These are phyloP conservation scores for Gossypium longicalyx DNA, from an alignment of 345 rosid genomes.

Conservation along the genomic window DNA sequence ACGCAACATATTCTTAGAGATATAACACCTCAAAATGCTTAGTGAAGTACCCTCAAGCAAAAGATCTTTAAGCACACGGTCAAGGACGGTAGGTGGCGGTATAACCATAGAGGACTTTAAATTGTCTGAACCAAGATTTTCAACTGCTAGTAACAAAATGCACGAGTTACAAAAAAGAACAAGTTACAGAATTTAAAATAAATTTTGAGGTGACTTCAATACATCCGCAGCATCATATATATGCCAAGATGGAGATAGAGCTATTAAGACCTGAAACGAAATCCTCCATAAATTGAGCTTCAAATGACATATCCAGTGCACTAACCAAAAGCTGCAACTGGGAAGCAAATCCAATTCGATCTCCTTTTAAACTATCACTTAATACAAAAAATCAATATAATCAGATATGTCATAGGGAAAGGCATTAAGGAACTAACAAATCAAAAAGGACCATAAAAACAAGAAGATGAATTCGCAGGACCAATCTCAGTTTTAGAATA, in stretches of 20 bases:
- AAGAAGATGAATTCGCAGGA: not conserved
- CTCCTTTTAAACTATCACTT: slow-evolving; percentile 52
- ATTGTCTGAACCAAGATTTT: slow-evolving; percentile 59
- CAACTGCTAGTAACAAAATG: slow-evolving; percentile 43
- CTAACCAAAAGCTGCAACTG: slow-evolving; percentile 73
- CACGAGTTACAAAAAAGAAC: not conserved
- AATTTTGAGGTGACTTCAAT: slow-evolving; percentile 18
- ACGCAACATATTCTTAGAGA: slow-evolving; percentile 10
- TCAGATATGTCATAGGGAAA: slow-evolving; percentile 16
- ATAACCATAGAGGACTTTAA: slow-evolving; percentile 64
- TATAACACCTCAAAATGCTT: not conserved
- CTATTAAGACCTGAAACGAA: slow-evolving; percentile 70
- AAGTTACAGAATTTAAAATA: slow-evolving; percentile 8
- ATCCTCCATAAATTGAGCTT: slow-evolving; percentile 87
- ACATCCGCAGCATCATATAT: slow-evolving; percentile 17
- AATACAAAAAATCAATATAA: slow-evolving; percentile 24
- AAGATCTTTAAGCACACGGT: slow-evolving; percentile 88
- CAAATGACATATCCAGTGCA: slow-evolving; percentile 61
- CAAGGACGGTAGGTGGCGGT: slow-evolving; percentile 81
- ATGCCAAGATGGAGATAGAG: slow-evolving; percentile 15
- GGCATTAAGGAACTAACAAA: slow-evolving; percentile 16
- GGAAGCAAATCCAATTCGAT: slow-evolving; percentile 68
- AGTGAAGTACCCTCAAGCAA: slow-evolving; percentile 61
- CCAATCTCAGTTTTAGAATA: not conserved
- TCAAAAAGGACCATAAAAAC: slow-evolving; percentile 10